phyloP scores from a whole-genome alignment of 495 filamentous ascomycete species.

The Xylaria bambusicola region DNA sequence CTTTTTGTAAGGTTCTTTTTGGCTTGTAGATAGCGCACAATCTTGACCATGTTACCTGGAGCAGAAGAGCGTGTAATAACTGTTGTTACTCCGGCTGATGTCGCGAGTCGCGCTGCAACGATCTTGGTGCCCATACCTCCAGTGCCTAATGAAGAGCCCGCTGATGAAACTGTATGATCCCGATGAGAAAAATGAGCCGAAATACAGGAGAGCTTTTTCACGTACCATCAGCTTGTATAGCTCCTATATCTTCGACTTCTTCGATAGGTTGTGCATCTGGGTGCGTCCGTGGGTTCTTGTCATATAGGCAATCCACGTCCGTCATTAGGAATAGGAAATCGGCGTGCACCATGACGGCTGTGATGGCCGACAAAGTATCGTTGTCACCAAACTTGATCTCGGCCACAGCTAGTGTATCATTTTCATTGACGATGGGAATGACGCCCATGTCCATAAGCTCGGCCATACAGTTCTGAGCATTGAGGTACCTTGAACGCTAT shows the following conservation, averaged over 20 bases:
- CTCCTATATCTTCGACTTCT: slow-evolving; percentile 84
- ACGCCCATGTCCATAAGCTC: slow-evolving; percentile 94
- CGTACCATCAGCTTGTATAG: slow-evolving; percentile 78
- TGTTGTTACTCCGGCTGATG: slow-evolving; percentile 92
- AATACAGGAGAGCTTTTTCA: background rate
- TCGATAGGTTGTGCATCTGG: slow-evolving; percentile 87
- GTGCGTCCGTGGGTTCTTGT: slow-evolving; percentile 85
- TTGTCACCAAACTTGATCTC: slow-evolving; percentile 99
- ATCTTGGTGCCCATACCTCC: slow-evolving; percentile 99
- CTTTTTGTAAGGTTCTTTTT: slow-evolving; percentile 37
- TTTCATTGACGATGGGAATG: slow-evolving; percentile 98
- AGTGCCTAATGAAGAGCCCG: slow-evolving; percentile 88
- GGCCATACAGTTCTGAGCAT: slow-evolving; percentile 90
- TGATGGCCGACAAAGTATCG: slow-evolving; percentile 94
- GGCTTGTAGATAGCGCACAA: slow-evolving; percentile 78
- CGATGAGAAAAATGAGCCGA: background rate
- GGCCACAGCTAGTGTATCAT: slow-evolving; percentile 92
- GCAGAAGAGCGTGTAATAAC: slow-evolving; percentile 90
- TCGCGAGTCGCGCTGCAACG: slow-evolving; percentile 88
- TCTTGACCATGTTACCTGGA: slow-evolving; percentile 87
- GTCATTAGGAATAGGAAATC: slow-evolving; percentile 99
- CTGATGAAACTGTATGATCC: slow-evolving; percentile 66
- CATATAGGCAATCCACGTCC: slow-evolving; percentile 95
- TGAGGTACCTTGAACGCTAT: slow-evolving; percentile 88
- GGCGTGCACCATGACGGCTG: slow-evolving; percentile 94